Conservation (phyloP, 2,329 filamentous ascomycete species). For the Epichloe amarillans region DNA sequence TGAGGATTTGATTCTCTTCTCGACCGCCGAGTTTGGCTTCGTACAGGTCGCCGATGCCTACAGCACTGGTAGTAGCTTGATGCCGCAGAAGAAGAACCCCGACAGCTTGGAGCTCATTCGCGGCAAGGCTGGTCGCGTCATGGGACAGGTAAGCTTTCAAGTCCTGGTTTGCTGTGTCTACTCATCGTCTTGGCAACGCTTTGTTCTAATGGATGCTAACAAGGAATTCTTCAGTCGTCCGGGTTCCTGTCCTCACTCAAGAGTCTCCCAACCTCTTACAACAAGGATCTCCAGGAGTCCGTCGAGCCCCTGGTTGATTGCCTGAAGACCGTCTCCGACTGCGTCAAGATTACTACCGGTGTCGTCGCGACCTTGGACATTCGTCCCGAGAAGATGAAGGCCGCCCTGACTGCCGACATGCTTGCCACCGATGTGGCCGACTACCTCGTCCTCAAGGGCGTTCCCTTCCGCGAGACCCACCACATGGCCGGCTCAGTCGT, state of each 20-base stretch:
- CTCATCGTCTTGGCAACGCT: not conserved
- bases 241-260: slow-evolving; percentile 1
- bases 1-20: slow-evolving; percentile 1
- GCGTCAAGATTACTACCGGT: not conserved
- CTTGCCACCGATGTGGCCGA: slow-evolving; percentile 9
- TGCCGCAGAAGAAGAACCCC: slow-evolving; percentile 8
- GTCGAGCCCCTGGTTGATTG: not conserved
- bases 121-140: slow-evolving; percentile 15
- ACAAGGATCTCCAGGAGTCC: slow-evolving; percentile 2
- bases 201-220: not conserved
- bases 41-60: slow-evolving; percentile 1
- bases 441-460: slow-evolving; percentile 5
- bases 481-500: slow-evolving; percentile 7
- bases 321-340: slow-evolving; percentile 1
- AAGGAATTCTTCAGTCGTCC: not conserved
- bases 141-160: slow-evolving; percentile 8
- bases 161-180: not conserved
- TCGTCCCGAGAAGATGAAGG: slow-evolving; percentile 4
- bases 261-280: slow-evolving; percentile 2
- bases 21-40: slow-evolving; percentile 1
- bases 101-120: slow-evolving; percentile 15
- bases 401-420: slow-evolving; percentile 5
- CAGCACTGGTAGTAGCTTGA: slow-evolving; percentile 1
- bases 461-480: slow-evolving; percentile 8
- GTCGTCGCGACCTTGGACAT: slow-evolving; percentile 2